These are phyloP conservation scores for Alternaria atra DNA, from an alignment of 2,329 filamentous ascomycete genomes.

Conservation along the genomic window DNA sequence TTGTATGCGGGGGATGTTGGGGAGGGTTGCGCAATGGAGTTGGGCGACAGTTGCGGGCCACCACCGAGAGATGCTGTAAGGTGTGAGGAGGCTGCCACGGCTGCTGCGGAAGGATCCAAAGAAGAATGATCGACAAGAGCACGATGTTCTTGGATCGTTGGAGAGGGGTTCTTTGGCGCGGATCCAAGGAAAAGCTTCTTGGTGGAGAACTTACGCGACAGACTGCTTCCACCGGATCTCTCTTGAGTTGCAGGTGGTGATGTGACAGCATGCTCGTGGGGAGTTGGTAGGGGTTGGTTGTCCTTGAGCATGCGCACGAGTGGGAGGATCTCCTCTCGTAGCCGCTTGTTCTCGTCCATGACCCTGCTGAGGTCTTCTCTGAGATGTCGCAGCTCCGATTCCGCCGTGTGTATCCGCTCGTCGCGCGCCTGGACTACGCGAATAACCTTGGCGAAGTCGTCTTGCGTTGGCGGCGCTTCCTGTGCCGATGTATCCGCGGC, in stretches of 20 bases:
- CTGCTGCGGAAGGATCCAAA: constrained; percentile 61
- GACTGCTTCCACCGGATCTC: constrained; percentile 54
- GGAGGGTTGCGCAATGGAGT: constrained; percentile 55
- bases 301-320: constrained; percentile 92
- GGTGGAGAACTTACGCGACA: constrained; percentile 63
- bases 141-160: constrained; percentile 58
- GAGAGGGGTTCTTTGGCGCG: constrained; percentile 61
- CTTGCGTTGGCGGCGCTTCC: constrained; percentile 86
- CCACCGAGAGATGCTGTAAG: constrained; percentile 59
- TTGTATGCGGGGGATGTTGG: constrained; percentile 61
- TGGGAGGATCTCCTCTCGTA: constrained; percentile 91
- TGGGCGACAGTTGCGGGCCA: constrained; percentile 53
- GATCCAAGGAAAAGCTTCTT: constrained; percentile 62
- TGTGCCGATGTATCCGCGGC: constrained; percentile 89
- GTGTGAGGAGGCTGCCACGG: constrained; percentile 60
- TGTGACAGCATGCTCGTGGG: constrained; percentile 48
- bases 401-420: constrained; percentile 84
- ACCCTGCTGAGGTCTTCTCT: constrained; percentile 61
- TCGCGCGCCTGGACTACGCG: constrained; percentile 89
- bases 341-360: constrained; percentile 82
- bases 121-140: constrained; percentile 53
- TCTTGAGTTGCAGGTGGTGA: constrained; percentile 48
- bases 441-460: constrained; percentile 90
- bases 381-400: constrained; percentile 82
- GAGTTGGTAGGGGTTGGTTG: constrained; percentile 74